A percentile compares a stretch with the other conserved stretches of the same genome.
Evolutionary conservation across 2,329 filamentous ascomycete genomes (phyloP).

Genomic region (Colletotrichum incanum): DNA sequence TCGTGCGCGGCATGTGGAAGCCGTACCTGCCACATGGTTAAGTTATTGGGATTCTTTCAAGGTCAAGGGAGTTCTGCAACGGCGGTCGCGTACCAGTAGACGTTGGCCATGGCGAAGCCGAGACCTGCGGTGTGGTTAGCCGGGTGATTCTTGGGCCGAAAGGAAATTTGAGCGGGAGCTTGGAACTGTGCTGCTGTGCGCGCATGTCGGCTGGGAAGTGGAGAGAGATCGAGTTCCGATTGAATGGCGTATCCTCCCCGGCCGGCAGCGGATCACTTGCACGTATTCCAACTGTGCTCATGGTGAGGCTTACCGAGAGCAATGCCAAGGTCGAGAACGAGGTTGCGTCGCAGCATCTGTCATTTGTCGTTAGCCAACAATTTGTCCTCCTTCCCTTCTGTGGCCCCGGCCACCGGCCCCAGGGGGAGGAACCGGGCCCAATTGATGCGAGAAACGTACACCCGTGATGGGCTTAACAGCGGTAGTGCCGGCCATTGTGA

Average conservation of each 20-base stretch:
- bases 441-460: conserved; percentile 64
- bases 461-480: conserved; percentile 70
- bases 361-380: conserved; percentile 53
- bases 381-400: conserved; percentile 1
- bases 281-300: background rate
- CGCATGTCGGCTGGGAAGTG: conserved; percentile 2
- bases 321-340: conserved; percentile 70
- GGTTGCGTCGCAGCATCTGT: conserved; percentile 73
- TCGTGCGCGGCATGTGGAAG: conserved; percentile 73
- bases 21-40: conserved; percentile 66
- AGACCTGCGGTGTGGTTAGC: conserved; percentile 63
- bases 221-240: background rate
- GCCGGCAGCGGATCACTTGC: background rate
- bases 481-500: conserved; percentile 62
- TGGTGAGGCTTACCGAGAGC: conserved; percentile 65
- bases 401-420: conserved; percentile 34
- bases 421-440: conserved; percentile 38
- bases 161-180: background rate
- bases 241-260: background rate
- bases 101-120: conserved; percentile 69
- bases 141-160: background rate
- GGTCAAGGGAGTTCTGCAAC: background rate
- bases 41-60: conserved; percentile 11
- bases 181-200: background rate
- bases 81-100: conserved; percentile 67